Conservation (phyloP, 2,329 filamentous ascomycete genomes). For the Colletotrichum kahawae region DNA sequence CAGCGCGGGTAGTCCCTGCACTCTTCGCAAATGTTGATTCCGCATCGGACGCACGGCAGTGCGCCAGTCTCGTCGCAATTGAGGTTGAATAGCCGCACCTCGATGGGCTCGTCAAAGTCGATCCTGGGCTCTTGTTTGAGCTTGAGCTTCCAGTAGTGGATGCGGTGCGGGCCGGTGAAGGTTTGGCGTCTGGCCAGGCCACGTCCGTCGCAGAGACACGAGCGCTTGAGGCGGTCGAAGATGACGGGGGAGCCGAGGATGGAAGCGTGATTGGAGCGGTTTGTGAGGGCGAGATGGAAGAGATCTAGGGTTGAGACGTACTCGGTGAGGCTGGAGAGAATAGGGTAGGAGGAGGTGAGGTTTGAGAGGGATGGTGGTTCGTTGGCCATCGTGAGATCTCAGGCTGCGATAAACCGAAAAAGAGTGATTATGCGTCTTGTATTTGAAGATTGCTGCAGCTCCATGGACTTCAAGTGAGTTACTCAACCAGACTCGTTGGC, state of each 20-base stretch:
- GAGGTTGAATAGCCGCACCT: constrained; percentile 9
- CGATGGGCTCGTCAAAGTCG: not conserved
- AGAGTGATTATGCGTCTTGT: rapidly evolving
- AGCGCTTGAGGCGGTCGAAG: constrained; percentile 4
- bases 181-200: constrained; percentile 2
- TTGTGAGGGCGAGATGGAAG: constrained; percentile 2
- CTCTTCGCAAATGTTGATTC: constrained; percentile 16
- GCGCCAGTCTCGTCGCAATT: constrained; percentile 2
- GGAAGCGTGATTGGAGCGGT: not conserved
- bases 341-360: constrained; percentile 3
- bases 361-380: not conserved
- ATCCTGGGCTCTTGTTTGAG: not conserved
- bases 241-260: not conserved
- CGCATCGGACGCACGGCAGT: not conserved
- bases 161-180: not conserved
- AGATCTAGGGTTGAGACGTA: constrained; percentile 10
- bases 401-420: not conserved
- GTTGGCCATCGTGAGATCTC: not conserved
- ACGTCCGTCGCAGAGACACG: constrained; percentile 14
- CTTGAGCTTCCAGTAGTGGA: not conserved
- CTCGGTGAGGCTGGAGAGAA: not conserved
- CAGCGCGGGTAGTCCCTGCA: constrained; percentile 9
- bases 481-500: not conserved
- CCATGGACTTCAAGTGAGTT: rapidly evolving
- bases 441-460: rapidly evolving